Conservation (phyloP, 2,329 filamentous ascomycete species). For the Whalleya microplaca region DNA sequence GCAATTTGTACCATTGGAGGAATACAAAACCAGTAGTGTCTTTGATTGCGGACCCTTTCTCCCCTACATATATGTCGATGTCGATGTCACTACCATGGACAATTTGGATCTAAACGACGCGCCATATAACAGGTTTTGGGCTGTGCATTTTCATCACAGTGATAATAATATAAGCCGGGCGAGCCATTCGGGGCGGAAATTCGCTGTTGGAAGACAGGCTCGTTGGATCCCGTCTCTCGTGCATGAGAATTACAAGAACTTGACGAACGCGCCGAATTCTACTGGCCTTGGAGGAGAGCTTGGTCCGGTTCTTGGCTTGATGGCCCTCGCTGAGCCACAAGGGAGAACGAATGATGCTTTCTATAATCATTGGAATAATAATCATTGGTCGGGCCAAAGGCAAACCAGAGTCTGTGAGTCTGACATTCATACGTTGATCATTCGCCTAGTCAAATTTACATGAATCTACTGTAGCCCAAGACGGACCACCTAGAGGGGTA, state of each 20-base stretch:
- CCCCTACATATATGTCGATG: constrained; percentile 14
- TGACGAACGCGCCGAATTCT: neutral
- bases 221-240: constrained; percentile 26
- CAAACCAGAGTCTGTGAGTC: constrained; percentile 1
- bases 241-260: constrained; percentile 13
- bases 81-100: constrained; percentile 8
- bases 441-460: no score
- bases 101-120: neutral
- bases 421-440: no score
- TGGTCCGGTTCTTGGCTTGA: constrained; percentile 19
- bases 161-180: constrained; percentile 9
- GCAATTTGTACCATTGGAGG: neutral
- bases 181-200: neutral
- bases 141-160: constrained; percentile 4
- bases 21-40: constrained; percentile 15
- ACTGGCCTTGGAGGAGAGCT: constrained; percentile 19
- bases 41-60: constrained; percentile 23
- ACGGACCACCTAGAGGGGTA: constrained; percentile 13
- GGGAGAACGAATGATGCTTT: constrained; percentile 18
- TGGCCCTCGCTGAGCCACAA: constrained; percentile 20
- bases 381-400: constrained; percentile 2
- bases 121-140: neutral
- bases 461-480: neutral
- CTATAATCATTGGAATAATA: constrained; percentile 1
- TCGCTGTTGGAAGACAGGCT: constrained; percentile 9